Evolutionary conservation across 2,329 filamentous ascomycete genomes (phyloP).

Genomic region (Fusarium poae): DNA sequence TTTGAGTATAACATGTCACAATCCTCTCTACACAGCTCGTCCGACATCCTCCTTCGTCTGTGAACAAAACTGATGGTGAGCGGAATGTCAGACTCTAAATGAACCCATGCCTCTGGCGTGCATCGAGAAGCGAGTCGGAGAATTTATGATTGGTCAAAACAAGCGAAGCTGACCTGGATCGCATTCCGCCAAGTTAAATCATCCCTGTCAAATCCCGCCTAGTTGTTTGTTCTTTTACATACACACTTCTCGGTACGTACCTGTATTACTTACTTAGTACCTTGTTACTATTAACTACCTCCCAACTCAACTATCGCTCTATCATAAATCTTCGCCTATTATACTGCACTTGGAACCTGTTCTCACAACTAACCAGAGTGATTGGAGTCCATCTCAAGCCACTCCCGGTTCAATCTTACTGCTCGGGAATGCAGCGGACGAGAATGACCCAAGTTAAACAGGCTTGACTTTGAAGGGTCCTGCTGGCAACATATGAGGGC

Average conservation of each 20-base stretch:
- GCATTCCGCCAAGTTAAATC: conserved; percentile 43
- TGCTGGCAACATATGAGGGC: conserved; percentile 17
- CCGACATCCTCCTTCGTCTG: not conserved
- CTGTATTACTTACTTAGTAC: not conserved
- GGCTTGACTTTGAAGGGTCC: conserved; percentile 15
- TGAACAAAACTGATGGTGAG: not conserved
- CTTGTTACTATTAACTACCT: not conserved
- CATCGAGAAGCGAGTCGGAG: conserved; percentile 50
- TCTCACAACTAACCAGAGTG: not conserved
- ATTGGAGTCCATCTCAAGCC: conserved; percentile 14
- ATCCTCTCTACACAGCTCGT: not conserved
- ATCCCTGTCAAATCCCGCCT: conserved; percentile 18
- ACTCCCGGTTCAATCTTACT: conserved; percentile 14
- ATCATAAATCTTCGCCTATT: not conserved
- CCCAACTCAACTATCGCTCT: not conserved
- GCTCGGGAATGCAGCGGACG: not conserved
- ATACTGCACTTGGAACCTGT: not conserved
- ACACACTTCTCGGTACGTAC: conserved; percentile 1
- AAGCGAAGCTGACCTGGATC: conserved; percentile 48
- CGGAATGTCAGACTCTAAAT: conserved; percentile 38
- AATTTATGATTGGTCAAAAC: conserved; percentile 49
- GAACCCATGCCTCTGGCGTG: conserved; percentile 39
- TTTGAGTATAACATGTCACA: not conserved
- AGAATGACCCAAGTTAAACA: not conserved
- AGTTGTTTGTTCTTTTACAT: conserved; percentile 3